Base-by-base conservation (phyloP, 176 grass and related monocot genomes). In the Chrysopogon serrulatus region DNA sequence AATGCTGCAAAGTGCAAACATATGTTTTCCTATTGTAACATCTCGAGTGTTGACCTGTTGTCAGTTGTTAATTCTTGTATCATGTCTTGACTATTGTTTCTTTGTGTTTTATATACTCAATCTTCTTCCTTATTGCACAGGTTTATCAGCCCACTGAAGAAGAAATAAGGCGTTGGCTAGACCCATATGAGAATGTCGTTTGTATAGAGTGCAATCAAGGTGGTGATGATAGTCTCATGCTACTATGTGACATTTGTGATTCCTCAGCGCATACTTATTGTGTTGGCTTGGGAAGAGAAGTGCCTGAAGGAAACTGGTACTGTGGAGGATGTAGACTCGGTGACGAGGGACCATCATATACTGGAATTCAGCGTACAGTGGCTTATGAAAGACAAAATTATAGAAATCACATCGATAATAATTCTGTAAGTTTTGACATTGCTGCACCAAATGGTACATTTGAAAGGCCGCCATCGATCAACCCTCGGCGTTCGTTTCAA, bases 231-330 rank as follows among this genome's bases (percentile, higher is more conserved):
- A 86, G 81, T 88, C 87, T 98, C 64, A 98, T 98, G 96, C 86
- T 98, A 81, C 89, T 98, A 35, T 98, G 96, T 23, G 96, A 98
- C 81, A 98, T 98, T 74, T 98, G 96, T 84, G 96, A 98, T 86
- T 98, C 96, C 30, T 92, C 92, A 44, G 96, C 96, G 3, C 96
- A 98, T 65, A 95, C 96, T 24, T 98, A 98, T 75, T 98, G 96
- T 80, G 96, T 95, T 59, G 96, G 96, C 39, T 89, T 98, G 39
- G 93, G 96, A 76, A 91, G 85, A 57, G 82, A 89, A 75, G 93
- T 98, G 56, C 96, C 96, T 41, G 96, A 98, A 92, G 96, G 91
- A 39, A 98, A 91, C 82, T 98, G 96, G 96, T 98, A 95, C 44
- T 98, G 96, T 83, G 91, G 92, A 59, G 90, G 91, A 42, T 98